These are phyloP conservation scores for Heliamphora exappendiculata DNA, from an alignment of 148 eudicot species.

Conservation along the genomic window DNA sequence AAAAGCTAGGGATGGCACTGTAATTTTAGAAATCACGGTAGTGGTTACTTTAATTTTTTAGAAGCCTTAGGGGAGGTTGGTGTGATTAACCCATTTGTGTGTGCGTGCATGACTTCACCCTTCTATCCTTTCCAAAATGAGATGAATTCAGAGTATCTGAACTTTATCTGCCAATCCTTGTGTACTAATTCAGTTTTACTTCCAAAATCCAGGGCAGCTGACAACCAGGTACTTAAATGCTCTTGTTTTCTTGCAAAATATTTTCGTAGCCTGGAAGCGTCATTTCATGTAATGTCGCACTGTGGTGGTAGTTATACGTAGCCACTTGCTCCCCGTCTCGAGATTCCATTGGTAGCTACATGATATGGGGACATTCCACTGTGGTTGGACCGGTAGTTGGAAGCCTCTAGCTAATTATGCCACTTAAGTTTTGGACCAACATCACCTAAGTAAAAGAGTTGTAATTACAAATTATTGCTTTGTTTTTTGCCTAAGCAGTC, in stretches of 20 bases:
- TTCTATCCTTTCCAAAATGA: neutral
- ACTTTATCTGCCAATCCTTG: neutral
- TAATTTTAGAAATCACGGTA: too few relatives aligned
- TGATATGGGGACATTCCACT: constrained; percentile 66
- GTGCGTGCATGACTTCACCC: too few relatives aligned
- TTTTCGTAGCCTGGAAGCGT: neutral
- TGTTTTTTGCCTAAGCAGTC: constrained; percentile 24
- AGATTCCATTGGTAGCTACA: constrained; percentile 35
- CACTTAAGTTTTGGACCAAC: neutral
- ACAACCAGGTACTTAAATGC: constrained; percentile 43
- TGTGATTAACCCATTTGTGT: too few relatives aligned
- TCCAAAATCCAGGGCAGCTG: constrained; percentile 52
- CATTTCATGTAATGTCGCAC: neutral
- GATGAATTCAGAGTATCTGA: neutral
- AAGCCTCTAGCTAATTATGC: neutral
- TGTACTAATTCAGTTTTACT: constrained; percentile 1
- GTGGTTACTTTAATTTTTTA: too few relatives aligned
- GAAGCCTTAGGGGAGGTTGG: too few relatives aligned
- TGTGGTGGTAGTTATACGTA: constrained; percentile 41
- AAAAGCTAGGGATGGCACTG: too few relatives aligned
- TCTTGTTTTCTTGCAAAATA: neutral
- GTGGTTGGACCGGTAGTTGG: constrained; percentile 49
- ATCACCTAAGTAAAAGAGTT: neutral
- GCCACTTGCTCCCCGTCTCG: constrained; percentile 66
- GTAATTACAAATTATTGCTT: neutral